Conservation (phyloP, 352 stramenopile species). For the Salisapilia sapeloensis region DNA sequence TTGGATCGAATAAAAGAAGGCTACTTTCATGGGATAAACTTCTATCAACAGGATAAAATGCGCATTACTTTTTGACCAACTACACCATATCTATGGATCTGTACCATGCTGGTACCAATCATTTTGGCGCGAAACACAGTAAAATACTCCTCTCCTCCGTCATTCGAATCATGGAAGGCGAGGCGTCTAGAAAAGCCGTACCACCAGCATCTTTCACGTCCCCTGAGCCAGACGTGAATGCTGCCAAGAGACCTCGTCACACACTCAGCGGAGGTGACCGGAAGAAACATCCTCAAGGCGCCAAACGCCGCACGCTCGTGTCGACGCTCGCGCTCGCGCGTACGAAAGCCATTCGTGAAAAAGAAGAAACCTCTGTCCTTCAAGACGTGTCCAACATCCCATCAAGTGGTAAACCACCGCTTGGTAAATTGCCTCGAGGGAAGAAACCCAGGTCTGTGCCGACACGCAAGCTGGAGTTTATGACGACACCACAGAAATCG, state of each 20-base stretch:
- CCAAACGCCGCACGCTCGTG: conserved; percentile 14
- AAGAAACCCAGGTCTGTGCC: conserved; percentile 3
- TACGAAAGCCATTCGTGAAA: neutral
- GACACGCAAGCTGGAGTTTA: conserved; percentile 29
- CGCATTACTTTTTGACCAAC: too few species aligned
- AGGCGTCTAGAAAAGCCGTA: conserved; percentile 3
- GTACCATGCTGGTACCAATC: too few species aligned
- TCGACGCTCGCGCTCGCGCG: conserved; percentile 4
- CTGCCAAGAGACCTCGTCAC: conserved; percentile 9
- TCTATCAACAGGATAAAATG: too few species aligned
- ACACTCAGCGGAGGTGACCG: conserved; percentile 15
- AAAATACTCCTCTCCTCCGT: too few species aligned
- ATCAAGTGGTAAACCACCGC: neutral
- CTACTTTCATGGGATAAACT: too few species aligned
- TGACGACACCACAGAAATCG: conserved; percentile 15
- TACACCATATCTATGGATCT: too few species aligned
- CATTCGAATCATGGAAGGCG: too few species aligned
- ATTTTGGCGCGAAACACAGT: too few species aligned
- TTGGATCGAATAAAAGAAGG: too few species aligned
- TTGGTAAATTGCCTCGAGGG: too few species aligned
- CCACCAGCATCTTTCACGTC: conserved; percentile 23
- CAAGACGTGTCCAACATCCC: conserved; percentile 22
- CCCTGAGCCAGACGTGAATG: conserved; percentile 5
- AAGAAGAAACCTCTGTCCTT: neutral
- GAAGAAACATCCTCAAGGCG: conserved; percentile 5